A percentile compares a stretch with the other conserved stretches of the same genome.
phyloP scores from a whole-genome alignment of 495 filamentous ascomycete genomes.

The Cairneyella variabilis region DNA sequence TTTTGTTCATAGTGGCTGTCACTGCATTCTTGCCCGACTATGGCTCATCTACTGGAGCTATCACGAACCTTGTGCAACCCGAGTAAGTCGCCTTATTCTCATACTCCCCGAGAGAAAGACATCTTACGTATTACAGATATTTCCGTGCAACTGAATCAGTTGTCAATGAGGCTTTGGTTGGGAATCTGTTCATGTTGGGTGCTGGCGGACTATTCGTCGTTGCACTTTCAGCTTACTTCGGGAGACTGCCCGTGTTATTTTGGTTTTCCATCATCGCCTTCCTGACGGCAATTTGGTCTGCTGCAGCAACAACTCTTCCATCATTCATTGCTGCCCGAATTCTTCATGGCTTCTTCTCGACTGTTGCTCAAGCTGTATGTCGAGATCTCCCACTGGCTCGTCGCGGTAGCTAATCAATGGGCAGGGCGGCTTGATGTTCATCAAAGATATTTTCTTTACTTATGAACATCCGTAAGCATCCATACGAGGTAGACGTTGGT shows the following conservation, averaged over 20 bases:
- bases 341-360: slow-evolving; percentile 3
- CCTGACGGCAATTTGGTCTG: not conserved
- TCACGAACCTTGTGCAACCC: not conserved
- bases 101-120: too few relatives aligned
- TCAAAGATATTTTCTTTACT: slow-evolving; percentile 55
- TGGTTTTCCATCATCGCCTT: slow-evolving; percentile 6
- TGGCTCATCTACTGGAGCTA: slow-evolving; percentile 1
- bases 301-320: not conserved
- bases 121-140: too few relatives aligned
- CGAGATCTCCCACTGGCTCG: not conserved
- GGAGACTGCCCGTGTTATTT: slow-evolving; percentile 3
- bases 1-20: slow-evolving; percentile 1
- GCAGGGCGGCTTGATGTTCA: slow-evolving; percentile 46
- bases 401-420: not conserved
- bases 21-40: slow-evolving; percentile 3
- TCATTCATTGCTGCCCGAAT: slow-evolving; percentile 3
- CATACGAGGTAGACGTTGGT: too few relatives aligned
- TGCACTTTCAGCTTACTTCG: not conserved
- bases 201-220: not conserved
- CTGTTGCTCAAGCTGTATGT: not conserved
- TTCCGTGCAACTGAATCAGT: not conserved
- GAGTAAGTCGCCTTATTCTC: too few relatives aligned
- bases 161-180: not conserved
- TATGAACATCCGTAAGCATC: slow-evolving; percentile 38
- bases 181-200: slow-evolving; percentile 7